Evolutionary conservation across 345 rosid genomes (phyloP).

Genomic region (Orychophragmus violaceus): DNA sequence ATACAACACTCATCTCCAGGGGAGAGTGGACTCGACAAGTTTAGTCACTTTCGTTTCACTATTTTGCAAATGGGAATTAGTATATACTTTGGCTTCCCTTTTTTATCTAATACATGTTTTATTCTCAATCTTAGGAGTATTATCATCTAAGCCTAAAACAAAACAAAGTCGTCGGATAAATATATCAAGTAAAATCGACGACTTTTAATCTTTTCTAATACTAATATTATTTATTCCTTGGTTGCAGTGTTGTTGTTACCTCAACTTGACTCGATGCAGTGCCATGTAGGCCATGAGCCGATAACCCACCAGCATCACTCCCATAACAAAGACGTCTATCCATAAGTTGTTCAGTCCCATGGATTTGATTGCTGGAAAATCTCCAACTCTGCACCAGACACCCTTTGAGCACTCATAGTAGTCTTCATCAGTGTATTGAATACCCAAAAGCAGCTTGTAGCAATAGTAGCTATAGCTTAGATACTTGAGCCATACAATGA

Average conservation of each 20-base stretch:
- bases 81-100: constrained; percentile 18
- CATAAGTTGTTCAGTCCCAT: constrained; percentile 73
- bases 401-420: constrained; percentile 74
- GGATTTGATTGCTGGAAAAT: constrained; percentile 74
- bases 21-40: constrained; percentile 32
- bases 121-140: constrained; percentile 24
- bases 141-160: constrained; percentile 21
- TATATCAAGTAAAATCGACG: constrained; percentile 17
- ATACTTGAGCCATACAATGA: constrained; percentile 95
- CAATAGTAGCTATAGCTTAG: constrained; percentile 95
- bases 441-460: constrained; percentile 92
- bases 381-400: constrained; percentile 68
- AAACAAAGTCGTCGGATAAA: constrained; percentile 30
- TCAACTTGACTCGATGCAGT: constrained; percentile 63
- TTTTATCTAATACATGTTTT: constrained; percentile 15
- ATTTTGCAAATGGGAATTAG: constrained; percentile 28
- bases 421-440: constrained; percentile 72
- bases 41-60: constrained; percentile 19
- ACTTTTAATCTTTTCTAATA: constrained; percentile 27
- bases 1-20: constrained; percentile 26
- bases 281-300: constrained; percentile 81
- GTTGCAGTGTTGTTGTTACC: constrained; percentile 42
- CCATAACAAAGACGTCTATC: constrained; percentile 84
- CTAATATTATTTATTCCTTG: constrained; percentile 51
- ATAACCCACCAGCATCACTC: constrained; percentile 81